Evolutionary conservation across 495 filamentous ascomycete species (phyloP).

Genomic region (Hypoxylon perforatum): DNA sequence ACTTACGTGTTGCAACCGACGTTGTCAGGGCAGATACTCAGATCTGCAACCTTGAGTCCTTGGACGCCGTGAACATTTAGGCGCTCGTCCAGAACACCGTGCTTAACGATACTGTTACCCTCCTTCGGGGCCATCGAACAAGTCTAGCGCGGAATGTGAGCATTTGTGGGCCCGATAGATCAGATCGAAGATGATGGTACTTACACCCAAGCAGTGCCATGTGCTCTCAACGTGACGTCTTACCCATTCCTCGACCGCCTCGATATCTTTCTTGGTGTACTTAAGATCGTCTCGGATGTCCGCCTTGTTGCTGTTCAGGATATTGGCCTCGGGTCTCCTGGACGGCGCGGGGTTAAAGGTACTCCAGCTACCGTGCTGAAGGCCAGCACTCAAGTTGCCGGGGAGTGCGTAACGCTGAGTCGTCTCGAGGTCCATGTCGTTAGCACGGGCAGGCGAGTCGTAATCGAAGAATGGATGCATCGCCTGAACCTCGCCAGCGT

Average conservation of each 20-base stretch:
- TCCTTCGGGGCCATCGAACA: conserved; percentile 85
- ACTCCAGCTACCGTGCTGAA: conserved; percentile 66
- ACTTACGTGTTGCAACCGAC: conserved; percentile 82
- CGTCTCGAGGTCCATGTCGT: conserved; percentile 78
- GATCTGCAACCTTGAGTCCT: conserved; percentile 83
- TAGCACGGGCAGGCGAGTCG: conserved; percentile 73
- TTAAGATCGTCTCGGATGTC: conserved; percentile 69
- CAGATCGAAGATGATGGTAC: conserved; percentile 22
- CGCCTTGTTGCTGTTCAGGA: conserved; percentile 63
- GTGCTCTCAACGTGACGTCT: conserved; percentile 81
- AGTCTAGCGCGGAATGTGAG: conserved; percentile 61
- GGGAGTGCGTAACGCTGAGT: conserved; percentile 79
- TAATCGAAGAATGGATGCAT: conserved; percentile 76
- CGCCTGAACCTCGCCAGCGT: conserved; percentile 78
- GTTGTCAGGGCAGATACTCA: conserved; percentile 85
- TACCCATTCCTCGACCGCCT: conserved; percentile 80
- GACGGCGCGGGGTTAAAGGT: conserved; percentile 52
- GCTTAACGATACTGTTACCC: conserved; percentile 82
- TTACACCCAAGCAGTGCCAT: conserved; percentile 73
- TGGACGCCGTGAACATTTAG: conserved; percentile 85
- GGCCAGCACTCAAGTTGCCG: conserved; percentile 77
- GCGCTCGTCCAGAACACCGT: conserved; percentile 82
- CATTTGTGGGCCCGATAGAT: not conserved
- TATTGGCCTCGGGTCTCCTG: conserved; percentile 57
- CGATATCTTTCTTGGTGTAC: conserved; percentile 74